Evolutionary conservation across 768 basidiomycete species (phyloP).

Genomic region (Phylloporus arenicola): DNA sequence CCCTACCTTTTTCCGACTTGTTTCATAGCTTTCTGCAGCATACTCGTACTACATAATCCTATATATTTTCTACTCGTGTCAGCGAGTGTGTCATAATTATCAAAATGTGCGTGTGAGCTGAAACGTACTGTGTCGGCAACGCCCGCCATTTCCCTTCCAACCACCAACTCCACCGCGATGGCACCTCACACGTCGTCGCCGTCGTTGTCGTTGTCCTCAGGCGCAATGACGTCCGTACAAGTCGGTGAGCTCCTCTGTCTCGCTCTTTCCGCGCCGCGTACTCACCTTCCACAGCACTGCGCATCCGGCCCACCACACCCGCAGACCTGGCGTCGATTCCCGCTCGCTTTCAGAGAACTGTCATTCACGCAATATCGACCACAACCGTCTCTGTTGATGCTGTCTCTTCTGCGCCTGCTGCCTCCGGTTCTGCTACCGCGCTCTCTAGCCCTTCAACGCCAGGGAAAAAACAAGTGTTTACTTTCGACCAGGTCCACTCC

Average conservation of each 20-base stretch:
- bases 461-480: constrained; percentile 79
- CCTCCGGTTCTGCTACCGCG: constrained; percentile 47
- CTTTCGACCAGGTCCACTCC: constrained; percentile 90
- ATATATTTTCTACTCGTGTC: constrained; percentile 18
- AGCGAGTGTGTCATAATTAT: background rate
- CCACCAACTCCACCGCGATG: constrained; percentile 45
- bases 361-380: constrained; percentile 71
- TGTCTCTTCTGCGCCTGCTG: constrained; percentile 45
- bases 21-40: constrained; percentile 22
- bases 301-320: constrained; percentile 81
- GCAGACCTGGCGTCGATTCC: constrained; percentile 86
- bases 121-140: constrained; percentile 23
- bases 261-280: background rate
- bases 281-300: constrained; percentile 55
- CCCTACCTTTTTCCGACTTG: constrained; percentile 8
- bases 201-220: constrained; percentile 55
- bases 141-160: constrained; percentile 27
- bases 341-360: constrained; percentile 86
- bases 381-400: constrained; percentile 84
- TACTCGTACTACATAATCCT: constrained; percentile 34
- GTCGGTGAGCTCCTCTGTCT: constrained; percentile 61
- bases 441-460: constrained; percentile 43
- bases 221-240: constrained; percentile 84
- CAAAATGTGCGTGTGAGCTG: constrained; percentile 20
- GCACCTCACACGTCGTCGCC: constrained; percentile 62